Conservation (phyloP, 129 eudicot genomes). For the Flaveria brownii region DNA sequence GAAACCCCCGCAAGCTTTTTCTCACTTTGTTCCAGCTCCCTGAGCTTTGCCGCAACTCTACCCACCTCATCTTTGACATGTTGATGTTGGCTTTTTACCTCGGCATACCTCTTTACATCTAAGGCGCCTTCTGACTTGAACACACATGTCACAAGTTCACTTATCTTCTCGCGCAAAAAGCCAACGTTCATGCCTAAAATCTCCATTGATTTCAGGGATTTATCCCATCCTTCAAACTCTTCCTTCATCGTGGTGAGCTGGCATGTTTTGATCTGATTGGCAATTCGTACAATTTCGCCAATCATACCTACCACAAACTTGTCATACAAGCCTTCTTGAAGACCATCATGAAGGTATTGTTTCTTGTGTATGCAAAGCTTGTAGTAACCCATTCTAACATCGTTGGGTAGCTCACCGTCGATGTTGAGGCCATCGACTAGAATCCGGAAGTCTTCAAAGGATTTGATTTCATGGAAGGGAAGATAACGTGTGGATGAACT, state of each 20-base stretch:
- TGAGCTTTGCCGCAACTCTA: slow-evolving; percentile 44
- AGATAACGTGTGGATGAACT: neutral
- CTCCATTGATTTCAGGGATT: slow-evolving; percentile 55
- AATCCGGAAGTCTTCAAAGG: slow-evolving; percentile 58
- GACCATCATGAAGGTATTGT: slow-evolving; percentile 54
- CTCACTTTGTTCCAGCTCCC: slow-evolving; percentile 43
- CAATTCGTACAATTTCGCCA: slow-evolving; percentile 55
- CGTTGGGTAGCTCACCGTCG: slow-evolving; percentile 61
- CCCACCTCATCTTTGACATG: slow-evolving; percentile 32
- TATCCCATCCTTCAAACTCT: slow-evolving; percentile 63
- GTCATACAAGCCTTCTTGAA: slow-evolving; percentile 45
- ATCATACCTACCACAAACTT: slow-evolving; percentile 55
- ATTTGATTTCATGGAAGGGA: slow-evolving; percentile 42
- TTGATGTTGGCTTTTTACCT: slow-evolving; percentile 36
- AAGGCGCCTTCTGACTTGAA: slow-evolving; percentile 38
- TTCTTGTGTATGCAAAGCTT: slow-evolving; percentile 57
- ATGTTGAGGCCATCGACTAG: slow-evolving; percentile 55
- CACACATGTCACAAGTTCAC: slow-evolving; percentile 36
- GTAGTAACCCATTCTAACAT: slow-evolving; percentile 54
- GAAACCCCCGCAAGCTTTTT: slow-evolving; percentile 35
- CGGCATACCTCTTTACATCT: slow-evolving; percentile 37
- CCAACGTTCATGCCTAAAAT: slow-evolving; percentile 71
- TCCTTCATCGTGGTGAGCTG: slow-evolving; percentile 40
- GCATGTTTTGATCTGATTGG: slow-evolving; percentile 57
- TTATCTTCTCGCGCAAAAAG: slow-evolving; percentile 51